Conservation (phyloP, 1,139 yeast species). For the Blastobotrys serpentis region DNA sequence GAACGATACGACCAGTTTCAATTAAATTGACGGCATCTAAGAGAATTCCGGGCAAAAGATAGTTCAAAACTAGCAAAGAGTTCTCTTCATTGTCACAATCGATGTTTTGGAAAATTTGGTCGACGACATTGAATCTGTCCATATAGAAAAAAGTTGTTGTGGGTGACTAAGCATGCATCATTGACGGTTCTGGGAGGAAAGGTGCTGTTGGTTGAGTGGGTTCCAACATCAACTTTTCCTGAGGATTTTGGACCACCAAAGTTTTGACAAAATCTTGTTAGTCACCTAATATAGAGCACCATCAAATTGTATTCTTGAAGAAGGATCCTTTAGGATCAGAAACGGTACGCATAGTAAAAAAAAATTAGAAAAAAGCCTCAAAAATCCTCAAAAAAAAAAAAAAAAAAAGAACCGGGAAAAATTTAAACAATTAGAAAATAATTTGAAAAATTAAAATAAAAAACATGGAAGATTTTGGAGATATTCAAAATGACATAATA, state of each 20-base stretch:
- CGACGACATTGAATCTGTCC: constrained; percentile 6
- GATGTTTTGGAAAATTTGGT: neutral
- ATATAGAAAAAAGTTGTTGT: neutral
- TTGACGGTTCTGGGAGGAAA: neutral
- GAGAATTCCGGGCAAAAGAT: constrained; percentile 9
- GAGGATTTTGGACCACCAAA: no score
- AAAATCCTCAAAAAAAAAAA: constrained; percentile 1
- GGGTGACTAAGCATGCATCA: neutral
- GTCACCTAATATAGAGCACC: neutral
- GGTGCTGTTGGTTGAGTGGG: neutral
- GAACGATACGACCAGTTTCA: constrained; percentile 3
- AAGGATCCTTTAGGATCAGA: neutral
- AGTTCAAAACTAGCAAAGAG: constrained; percentile 3
- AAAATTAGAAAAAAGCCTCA: no score
- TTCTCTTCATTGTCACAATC: constrained; percentile 9
- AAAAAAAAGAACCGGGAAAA: neutral
- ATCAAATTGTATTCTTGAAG: neutral
- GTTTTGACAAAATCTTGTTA: neutral
- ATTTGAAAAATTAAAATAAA: neutral
- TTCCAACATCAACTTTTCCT: constrained; percentile 1
- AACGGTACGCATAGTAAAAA: no score
- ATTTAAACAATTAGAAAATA: no score
- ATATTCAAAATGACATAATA: constrained; percentile 8
- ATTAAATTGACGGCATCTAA: constrained; percentile 7
- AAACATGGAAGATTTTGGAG: constrained; percentile 10